Evolutionary conservation across 2,329 filamentous ascomycete genomes (phyloP).

Genomic region (Alternaria hordeiaustralica): DNA sequence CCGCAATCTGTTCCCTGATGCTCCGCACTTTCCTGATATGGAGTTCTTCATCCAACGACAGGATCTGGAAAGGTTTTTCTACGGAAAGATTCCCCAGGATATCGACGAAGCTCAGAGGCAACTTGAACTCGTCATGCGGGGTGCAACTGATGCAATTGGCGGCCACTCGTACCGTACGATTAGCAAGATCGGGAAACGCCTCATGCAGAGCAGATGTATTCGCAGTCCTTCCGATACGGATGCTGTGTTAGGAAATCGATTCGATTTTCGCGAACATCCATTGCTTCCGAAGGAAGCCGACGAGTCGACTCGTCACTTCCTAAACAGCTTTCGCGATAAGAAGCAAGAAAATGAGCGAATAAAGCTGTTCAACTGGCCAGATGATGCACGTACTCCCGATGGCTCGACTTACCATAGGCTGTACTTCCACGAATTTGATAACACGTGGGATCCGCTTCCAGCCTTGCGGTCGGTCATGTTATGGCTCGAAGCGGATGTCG

Average conservation of each 20-base stretch:
- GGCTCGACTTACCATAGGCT: neutral
- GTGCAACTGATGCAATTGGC: neutral
- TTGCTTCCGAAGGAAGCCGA: neutral
- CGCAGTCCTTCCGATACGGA: accelerated
- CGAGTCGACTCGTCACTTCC: neutral
- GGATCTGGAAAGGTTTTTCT: neutral
- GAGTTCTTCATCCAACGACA: neutral
- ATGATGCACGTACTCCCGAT: accelerated
- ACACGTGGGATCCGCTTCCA: accelerated
- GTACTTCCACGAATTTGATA: neutral
- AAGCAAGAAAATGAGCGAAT: neutral
- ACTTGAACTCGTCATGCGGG: accelerated
- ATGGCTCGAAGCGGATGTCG: neutral
- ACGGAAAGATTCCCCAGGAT: neutral
- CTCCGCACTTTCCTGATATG: neutral
- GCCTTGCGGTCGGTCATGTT: neutral
- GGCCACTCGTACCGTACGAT: neutral
- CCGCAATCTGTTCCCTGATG: neutral
- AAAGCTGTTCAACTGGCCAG: neutral
- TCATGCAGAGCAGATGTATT: accelerated
- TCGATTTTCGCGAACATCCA: accelerated
- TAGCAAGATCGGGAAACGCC: neutral
- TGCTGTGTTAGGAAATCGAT: neutral
- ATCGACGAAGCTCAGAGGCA: accelerated
- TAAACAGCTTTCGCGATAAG: neutral